These are phyloP conservation scores for Zychaea mexicana DNA, from an alignment of 371 early-diverging fungal species.

Conservation along the genomic window DNA sequence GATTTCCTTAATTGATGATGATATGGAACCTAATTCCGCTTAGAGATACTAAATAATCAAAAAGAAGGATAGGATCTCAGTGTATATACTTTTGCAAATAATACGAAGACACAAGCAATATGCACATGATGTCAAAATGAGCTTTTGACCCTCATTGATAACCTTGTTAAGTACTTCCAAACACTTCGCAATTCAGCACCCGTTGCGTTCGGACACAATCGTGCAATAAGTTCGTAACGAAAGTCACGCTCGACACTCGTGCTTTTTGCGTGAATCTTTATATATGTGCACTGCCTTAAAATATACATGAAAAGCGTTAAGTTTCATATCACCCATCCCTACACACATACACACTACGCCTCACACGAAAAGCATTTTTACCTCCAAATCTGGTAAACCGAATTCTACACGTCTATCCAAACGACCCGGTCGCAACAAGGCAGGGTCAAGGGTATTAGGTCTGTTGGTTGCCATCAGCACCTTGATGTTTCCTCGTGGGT, in stretches of 20 bases:
- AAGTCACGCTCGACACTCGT: slow-evolving; percentile 99
- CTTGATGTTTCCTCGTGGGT: slow-evolving; percentile 98
- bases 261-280: slow-evolving; percentile 99
- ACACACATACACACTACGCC: too few relatives aligned
- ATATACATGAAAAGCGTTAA: background rate
- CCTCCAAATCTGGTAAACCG: slow-evolving; percentile 96
- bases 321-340: background rate
- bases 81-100: background rate
- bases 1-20: background rate
- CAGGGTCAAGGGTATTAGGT: slow-evolving; percentile 98
- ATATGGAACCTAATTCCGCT: slow-evolving; percentile 47
- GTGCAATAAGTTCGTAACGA: slow-evolving; percentile 95
- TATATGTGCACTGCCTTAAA: slow-evolving; percentile 94
- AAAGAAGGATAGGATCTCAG: background rate
- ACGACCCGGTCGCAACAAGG: slow-evolving; percentile 97
- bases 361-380: too few relatives aligned
- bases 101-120: background rate
- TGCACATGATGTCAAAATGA: slow-evolving; percentile 25
- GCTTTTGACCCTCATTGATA: slow-evolving; percentile 98
- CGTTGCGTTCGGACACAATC: slow-evolving; percentile 93
- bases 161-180: slow-evolving; percentile 99
- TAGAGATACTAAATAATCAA: slow-evolving; percentile 46
- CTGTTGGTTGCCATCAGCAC: slow-evolving; percentile 99
- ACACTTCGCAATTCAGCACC: slow-evolving; percentile 99
- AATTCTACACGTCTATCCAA: slow-evolving; percentile 99